Base-by-base conservation (phyloP, 2,329 filamentous ascomycete genomes). In the Calonectria fujianensis region DNA sequence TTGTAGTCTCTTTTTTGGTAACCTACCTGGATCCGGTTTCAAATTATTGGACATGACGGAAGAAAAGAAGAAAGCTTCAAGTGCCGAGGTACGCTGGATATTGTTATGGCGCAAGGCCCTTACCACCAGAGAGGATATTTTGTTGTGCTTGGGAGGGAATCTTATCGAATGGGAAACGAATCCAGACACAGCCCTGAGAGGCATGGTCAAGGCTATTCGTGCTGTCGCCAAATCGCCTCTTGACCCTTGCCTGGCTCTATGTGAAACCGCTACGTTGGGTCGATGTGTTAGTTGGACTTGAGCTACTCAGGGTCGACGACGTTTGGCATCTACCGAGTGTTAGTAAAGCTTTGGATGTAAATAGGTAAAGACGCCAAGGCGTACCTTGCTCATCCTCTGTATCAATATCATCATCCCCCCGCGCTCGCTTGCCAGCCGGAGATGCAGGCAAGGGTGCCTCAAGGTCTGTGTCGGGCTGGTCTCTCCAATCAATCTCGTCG, bases 251-350 rank as follows among this genome's bases (percentile, higher is more conserved):
- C 63, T 71, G 70, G 71, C 65, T 74, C 45, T 65, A 32, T 50
- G 31, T 69, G 39, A 78, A 64, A 45, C 65, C 61, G 68, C 69
- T 48, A 41, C 54, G 41, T 41, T 59, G 64, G 54, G 75, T 74
- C 52, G 64, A 61, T 35, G 66, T 51, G 74, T 80, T 79, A 80
- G 80, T 75, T 71, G 59, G 65, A 51, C 57, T 48, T 32, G 39
- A 45, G 67, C 32, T 45, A 50, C 45, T 71, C 69, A 83, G 63
- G 84, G 86, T 72, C 89, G 89, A 81, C 86, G 87, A 79, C 90
- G 90, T 85, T 90, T 91, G 83, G 85, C 81, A 81, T 89, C 89
- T 85, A 79, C 50, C 76, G 74, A 18, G 75, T 69, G 78, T 88
- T 81, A 86, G 85, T 67, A 75, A 70, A 20, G 32, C 24, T 50